These are phyloP conservation scores for Gossypium sturtianum DNA, from an alignment of 345 rosid genomes.

Conservation along the genomic window DNA sequence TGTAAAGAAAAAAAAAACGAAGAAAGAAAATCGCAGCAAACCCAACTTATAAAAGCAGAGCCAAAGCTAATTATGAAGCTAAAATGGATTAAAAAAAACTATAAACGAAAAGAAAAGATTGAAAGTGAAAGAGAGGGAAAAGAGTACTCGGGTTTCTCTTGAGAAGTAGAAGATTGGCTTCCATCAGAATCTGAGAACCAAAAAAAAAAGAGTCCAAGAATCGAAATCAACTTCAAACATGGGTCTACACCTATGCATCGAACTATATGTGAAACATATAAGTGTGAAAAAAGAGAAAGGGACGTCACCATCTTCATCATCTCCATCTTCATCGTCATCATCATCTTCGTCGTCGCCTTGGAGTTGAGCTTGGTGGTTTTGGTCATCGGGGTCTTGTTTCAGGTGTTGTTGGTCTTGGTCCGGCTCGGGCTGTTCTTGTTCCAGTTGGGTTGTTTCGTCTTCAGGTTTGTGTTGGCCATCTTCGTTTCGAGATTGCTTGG, in stretches of 20 bases:
- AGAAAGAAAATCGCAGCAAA: slow-evolving; percentile 8
- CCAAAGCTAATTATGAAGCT: background rate
- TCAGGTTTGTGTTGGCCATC: slow-evolving; percentile 13
- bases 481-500: slow-evolving; percentile 31
- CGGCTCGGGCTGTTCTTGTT: slow-evolving; percentile 14
- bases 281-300: background rate
- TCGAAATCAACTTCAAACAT: slow-evolving; percentile 17
- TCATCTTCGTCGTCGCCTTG: slow-evolving; percentile 28
- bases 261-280: background rate
- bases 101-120: slow-evolving; percentile 3
- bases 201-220: slow-evolving; percentile 2
- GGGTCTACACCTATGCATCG: slow-evolving; percentile 18
- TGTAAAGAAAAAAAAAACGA: background rate
- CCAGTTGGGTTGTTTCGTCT: slow-evolving; percentile 6
- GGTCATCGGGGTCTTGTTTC: slow-evolving; percentile 25
- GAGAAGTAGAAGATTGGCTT: slow-evolving; percentile 44
- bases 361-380: slow-evolving; percentile 24
- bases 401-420: slow-evolving; percentile 8
- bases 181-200: slow-evolving; percentile 48
- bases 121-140: slow-evolving; percentile 4
- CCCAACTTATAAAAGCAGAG: slow-evolving; percentile 9
- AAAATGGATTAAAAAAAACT: slow-evolving; percentile 2
- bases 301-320: slow-evolving; percentile 28
- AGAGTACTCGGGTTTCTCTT: slow-evolving; percentile 65
- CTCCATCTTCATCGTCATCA: slow-evolving; percentile 20